phyloP scores from a whole-genome alignment of 306 rosid genomes.

The Trifolium subterraneum region DNA sequence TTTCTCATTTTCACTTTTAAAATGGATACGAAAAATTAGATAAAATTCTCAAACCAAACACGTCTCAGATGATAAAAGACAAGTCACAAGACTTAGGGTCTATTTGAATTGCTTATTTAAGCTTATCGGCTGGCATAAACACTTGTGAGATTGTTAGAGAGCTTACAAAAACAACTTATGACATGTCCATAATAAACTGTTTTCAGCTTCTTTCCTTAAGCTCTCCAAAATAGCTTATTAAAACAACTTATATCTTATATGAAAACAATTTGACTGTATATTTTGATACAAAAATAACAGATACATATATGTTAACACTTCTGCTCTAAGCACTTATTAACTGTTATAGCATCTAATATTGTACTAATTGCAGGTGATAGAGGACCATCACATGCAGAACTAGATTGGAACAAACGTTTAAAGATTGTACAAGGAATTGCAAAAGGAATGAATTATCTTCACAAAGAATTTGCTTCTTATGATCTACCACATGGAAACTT shows the following conservation, averaged over 20 bases:
- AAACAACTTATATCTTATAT: neutral
- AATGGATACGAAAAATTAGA: too few species aligned
- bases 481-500: constrained; percentile 84
- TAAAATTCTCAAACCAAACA: too few species aligned
- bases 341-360: neutral
- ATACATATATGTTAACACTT: neutral
- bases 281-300: neutral
- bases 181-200: neutral
- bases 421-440: constrained; percentile 72
- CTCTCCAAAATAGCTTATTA: neutral
- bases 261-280: neutral
- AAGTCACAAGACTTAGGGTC: too few species aligned
- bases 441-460: constrained; percentile 67
- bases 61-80: too few species aligned
- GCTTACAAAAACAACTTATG: neutral
- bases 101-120: too few species aligned
- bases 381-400: constrained; percentile 59
- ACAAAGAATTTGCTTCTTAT: constrained; percentile 45
- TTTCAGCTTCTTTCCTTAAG: neutral
- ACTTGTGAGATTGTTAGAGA: neutral
- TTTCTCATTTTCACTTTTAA: too few species aligned
- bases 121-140: too few species aligned
- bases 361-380: constrained; percentile 61
- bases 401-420: constrained; percentile 69
- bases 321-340: neutral